Conservation (phyloP, 257 asterid genomes). For the Schizonepeta tenuifolia region DNA sequence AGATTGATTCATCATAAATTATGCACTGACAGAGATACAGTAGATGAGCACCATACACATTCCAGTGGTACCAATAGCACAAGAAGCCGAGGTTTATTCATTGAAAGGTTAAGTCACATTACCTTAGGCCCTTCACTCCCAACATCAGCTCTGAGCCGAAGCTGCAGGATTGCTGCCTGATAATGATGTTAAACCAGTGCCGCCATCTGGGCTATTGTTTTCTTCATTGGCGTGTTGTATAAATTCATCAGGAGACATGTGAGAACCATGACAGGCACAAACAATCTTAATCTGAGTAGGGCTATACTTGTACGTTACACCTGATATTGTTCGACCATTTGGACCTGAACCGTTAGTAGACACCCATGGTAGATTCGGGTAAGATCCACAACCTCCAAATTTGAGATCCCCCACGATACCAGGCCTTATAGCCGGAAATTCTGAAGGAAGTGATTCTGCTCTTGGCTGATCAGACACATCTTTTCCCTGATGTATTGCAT, state of each 20-base stretch:
- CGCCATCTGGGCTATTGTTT: slow-evolving; percentile 45
- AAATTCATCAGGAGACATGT: slow-evolving; percentile 92
- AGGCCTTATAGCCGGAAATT: slow-evolving; percentile 81
- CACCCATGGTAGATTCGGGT: slow-evolving; percentile 95
- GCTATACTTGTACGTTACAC: slow-evolving; percentile 85
- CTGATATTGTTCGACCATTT: slow-evolving; percentile 85
- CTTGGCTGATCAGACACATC: slow-evolving; percentile 55
- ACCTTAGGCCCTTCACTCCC: slow-evolving; percentile 18
- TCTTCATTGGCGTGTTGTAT: slow-evolving; percentile 77
- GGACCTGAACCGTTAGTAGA: slow-evolving; percentile 84
- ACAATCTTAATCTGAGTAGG: slow-evolving; percentile 86
- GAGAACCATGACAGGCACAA: slow-evolving; percentile 95
- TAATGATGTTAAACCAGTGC: slow-evolving; percentile 52
- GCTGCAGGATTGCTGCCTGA: slow-evolving; percentile 71
- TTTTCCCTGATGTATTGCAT: slow-evolving; percentile 43
- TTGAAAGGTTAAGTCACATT: neutral
- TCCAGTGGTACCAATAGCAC: slow-evolving; percentile 14
- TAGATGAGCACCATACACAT: slow-evolving; percentile 14
- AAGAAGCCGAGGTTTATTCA: slow-evolving; percentile 29
- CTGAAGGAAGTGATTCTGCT: slow-evolving; percentile 61
- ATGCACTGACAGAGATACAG: slow-evolving; percentile 23
- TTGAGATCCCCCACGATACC: slow-evolving; percentile 84
- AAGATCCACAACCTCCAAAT: slow-evolving; percentile 88
- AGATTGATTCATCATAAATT: slow-evolving; percentile 14
- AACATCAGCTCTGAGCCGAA: slow-evolving; percentile 72